A percentile compares a stretch with the other conserved stretches of the same genome.
Conservation (phyloP, 2,329 filamentous ascomycete species). For the Didymella pomorum region DNA sequence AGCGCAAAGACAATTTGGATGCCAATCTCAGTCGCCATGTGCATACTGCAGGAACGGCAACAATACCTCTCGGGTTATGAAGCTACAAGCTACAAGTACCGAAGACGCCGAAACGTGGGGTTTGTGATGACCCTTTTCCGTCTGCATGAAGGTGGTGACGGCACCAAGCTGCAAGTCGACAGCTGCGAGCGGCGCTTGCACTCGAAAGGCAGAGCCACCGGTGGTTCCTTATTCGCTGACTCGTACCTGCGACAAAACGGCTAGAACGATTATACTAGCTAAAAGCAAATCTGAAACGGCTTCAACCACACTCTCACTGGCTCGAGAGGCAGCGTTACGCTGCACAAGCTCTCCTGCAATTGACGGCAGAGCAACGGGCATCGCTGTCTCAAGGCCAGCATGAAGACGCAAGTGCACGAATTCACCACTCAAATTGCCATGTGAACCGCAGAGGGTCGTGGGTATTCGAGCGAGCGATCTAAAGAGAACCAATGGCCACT, state of each 20-base stretch:
- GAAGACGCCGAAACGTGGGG: constrained; percentile 22
- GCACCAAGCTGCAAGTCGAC: constrained; percentile 31
- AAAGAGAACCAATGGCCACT: constrained; percentile 25
- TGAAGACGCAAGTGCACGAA: constrained; percentile 8
- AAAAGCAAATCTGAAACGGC: constrained; percentile 49
- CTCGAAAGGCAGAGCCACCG: constrained; percentile 31
- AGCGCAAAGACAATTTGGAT: neutral
- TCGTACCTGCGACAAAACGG: constrained; percentile 34
- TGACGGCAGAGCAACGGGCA: constrained; percentile 17
- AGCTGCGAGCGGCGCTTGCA: constrained; percentile 42
- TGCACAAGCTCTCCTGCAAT: constrained; percentile 23
- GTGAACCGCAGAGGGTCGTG: constrained; percentile 4
- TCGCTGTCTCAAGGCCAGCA: constrained; percentile 22
- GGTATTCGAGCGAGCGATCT: constrained; percentile 15
- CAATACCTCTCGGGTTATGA: neutral
- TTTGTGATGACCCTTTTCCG: constrained; percentile 36
- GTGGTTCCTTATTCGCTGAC: constrained; percentile 39
- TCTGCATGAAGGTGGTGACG: constrained; percentile 45
- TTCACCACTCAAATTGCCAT: neutral
- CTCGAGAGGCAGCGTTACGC: constrained; percentile 44
- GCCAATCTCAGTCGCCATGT: neutral
- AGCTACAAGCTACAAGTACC: constrained; percentile 14
- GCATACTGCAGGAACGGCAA: neutral
- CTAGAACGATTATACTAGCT: constrained; percentile 37
- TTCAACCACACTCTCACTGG: constrained; percentile 39